phyloP scores from a whole-genome alignment of 192 early-diverging fungal genomes.

The Backusella tuberculispora region DNA sequence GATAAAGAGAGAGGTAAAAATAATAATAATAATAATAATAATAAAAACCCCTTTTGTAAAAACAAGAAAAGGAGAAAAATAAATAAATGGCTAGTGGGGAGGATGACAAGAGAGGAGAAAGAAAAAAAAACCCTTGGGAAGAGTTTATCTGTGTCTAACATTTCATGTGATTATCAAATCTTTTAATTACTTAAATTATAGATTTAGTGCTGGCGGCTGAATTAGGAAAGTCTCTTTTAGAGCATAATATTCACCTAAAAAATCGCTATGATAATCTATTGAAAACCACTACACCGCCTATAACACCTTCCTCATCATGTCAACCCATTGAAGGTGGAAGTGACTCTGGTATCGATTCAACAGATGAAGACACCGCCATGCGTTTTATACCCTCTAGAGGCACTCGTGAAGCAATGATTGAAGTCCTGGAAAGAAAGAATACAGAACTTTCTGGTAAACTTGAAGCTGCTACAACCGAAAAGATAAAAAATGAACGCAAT shows the following conservation, averaged over 20 bases:
- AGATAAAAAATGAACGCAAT: background rate
- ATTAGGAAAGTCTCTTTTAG: slow-evolving; percentile 52
- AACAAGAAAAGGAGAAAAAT: background rate
- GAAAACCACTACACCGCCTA: background rate
- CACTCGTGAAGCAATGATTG: slow-evolving; percentile 36
- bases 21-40: too few relatives aligned
- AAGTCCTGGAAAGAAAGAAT: slow-evolving; percentile 37
- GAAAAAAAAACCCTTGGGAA: background rate
- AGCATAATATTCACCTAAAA: slow-evolving; percentile 51
- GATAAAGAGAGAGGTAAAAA: slow-evolving; percentile 47
- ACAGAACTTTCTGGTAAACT: slow-evolving; percentile 25
- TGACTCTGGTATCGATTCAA: slow-evolving; percentile 23
- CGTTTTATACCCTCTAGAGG: slow-evolving; percentile 23
- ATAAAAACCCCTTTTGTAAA: background rate
- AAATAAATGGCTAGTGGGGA: background rate
- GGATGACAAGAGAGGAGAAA: background rate
- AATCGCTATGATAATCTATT: slow-evolving; percentile 43
- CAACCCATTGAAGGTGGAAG: background rate
- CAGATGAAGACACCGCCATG: slow-evolving; percentile 21
- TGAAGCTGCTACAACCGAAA: slow-evolving; percentile 23
- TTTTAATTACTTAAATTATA: slow-evolving; percentile 22
- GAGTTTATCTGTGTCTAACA: slow-evolving; percentile 3
- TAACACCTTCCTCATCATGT: slow-evolving; percentile 12
- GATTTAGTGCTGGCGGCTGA: slow-evolving; percentile 50
- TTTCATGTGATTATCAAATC: slow-evolving; percentile 27